These are phyloP conservation scores for Phytopythium chamaehyphon DNA, from an alignment of 352 stramenopile species.

Conservation along the genomic window DNA sequence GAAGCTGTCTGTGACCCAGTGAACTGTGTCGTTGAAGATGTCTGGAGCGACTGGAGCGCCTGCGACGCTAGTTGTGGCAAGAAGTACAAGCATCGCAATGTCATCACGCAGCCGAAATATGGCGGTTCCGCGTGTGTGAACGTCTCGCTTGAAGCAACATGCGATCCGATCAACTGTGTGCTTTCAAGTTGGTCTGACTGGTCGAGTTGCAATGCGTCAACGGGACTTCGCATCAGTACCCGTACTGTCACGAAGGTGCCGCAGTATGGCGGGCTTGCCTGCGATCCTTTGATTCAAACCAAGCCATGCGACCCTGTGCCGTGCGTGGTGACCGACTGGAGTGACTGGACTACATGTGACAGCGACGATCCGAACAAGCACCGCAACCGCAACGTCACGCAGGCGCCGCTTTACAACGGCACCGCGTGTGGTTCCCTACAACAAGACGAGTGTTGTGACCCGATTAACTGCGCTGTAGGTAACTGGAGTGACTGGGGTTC, in stretches of 20 bases:
- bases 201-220: slow-evolving; percentile 29
- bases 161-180: slow-evolving; percentile 48
- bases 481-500: slow-evolving; percentile 38
- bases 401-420: slow-evolving; percentile 28
- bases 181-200: slow-evolving; percentile 39
- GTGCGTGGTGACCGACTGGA: slow-evolving; percentile 40
- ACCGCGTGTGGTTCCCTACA: slow-evolving; percentile 22
- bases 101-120: slow-evolving; percentile 29
- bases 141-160: slow-evolving; percentile 24
- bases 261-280: slow-evolving; percentile 40
- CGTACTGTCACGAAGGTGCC: slow-evolving; percentile 22
- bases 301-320: slow-evolving; percentile 41
- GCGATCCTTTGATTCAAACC: slow-evolving; percentile 26
- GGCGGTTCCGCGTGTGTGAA: slow-evolving; percentile 21
- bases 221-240: slow-evolving; percentile 30
- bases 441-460: slow-evolving; percentile 32
- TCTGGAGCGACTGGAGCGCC: slow-evolving; percentile 37
- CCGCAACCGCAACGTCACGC: slow-evolving; percentile 27
- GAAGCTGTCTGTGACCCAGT: slow-evolving; percentile 26
- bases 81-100: slow-evolving; percentile 30
- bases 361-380: slow-evolving; percentile 39
- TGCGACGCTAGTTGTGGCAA: slow-evolving; percentile 32
- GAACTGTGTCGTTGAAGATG: slow-evolving; percentile 36
- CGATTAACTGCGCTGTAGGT: slow-evolving; percentile 34
- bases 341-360: slow-evolving; percentile 45